Evolutionary conservation across 805 yeast genomes (phyloP), one percentile per base, ranked within the genome.

Genomic region (Zygosaccharomyces siamensis): DNA sequence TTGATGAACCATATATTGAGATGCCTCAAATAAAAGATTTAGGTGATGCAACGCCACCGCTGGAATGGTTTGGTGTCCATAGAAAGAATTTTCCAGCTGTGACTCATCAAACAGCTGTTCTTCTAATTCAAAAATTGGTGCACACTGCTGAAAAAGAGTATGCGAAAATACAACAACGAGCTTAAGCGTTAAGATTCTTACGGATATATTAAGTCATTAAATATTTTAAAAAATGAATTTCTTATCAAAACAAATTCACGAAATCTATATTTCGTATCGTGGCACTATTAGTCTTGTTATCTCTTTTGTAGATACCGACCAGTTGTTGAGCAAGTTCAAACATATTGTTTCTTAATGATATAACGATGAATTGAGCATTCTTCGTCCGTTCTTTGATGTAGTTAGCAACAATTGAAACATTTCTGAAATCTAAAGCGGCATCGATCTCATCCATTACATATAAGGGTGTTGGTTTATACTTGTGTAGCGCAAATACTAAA

Each of bases 371-470:
- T 66, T 93, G 99, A 0, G 97, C 99, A 67, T 92, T 89, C 69
- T 86, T 87, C 2, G 99, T 95, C 45, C 97, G 76, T 60, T 90
- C 97, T 62, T 89, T 90, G 65, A 93, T 93, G 64, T 93, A 95
- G 61, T 90, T 92, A 3, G 99, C 99, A 44, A 93, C 97, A 69
- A 93, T 93, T 10, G 97, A 89, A 30, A 93, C 99, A 60, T 93
- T 93, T 64, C 97, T 75, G 70, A 93, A 93, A 71, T 93, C 99
- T 55, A 93, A 76, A 1, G 99, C 99, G 0, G 99, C 99, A 72
- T 93, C 99, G 58, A 93, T 93, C 71, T 93, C 99, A 72, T 93
- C 99, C 99, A 93, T 93, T 32, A 93, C 98, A 64, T 93, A 93
- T 43, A 93, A 71, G 5, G 99, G 99, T 0, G 99, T 93, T 0